Evolutionary conservation across 2,329 filamentous ascomycete species (phyloP), one percentile per base, ranked within the genome.

Genomic region (Calonectria multiphialidica): DNA sequence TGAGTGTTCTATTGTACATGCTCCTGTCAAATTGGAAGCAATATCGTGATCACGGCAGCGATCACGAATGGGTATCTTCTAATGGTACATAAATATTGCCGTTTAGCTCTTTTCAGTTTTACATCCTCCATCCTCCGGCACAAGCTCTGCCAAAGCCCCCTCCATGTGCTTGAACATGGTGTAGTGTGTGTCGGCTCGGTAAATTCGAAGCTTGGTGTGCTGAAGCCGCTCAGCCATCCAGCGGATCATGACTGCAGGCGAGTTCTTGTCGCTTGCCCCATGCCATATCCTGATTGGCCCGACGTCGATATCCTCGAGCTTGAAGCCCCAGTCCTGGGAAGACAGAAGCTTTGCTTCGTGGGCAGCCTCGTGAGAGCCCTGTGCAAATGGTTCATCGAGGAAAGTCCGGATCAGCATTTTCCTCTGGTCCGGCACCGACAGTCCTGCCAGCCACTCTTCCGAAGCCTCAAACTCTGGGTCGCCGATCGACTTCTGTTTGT

Each of bases 181-280:
- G 49, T 80, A 83, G 57, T 84, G 83, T 4, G 76, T 81, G 9
- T 84, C 81, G 1, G 79, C 78, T 16, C 79, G 77, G 45, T 80
- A 83, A 71, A 84, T 83, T 2, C 74, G 73, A 12, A 86, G 71
- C 3, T 72, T 72, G 5, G 77, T 76, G 40, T 84, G 76, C 2
- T 82, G 83, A 35, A 87, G 59, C 15, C 76, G 75, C 30, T 83
- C 76, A 1, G 82, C 81, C 78, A 86, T 80, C 63, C 82, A 84
- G n/a, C 82, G 78, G 5, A 84, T 79, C 77, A 81, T 80, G 23
- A 67, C 69, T 12, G 83, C 77, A 1, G 82, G 83, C 1, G 80
- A 78, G 45, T 84, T 82, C 13, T 28, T 65, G 35, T 84, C 83
- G 21, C 78, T 72, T 1, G 69, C 72, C 1, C 83, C 83, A 61